phyloP scores from a whole-genome alignment of 2,329 filamentous ascomycete genomes.

The Verticillium nubilum region DNA sequence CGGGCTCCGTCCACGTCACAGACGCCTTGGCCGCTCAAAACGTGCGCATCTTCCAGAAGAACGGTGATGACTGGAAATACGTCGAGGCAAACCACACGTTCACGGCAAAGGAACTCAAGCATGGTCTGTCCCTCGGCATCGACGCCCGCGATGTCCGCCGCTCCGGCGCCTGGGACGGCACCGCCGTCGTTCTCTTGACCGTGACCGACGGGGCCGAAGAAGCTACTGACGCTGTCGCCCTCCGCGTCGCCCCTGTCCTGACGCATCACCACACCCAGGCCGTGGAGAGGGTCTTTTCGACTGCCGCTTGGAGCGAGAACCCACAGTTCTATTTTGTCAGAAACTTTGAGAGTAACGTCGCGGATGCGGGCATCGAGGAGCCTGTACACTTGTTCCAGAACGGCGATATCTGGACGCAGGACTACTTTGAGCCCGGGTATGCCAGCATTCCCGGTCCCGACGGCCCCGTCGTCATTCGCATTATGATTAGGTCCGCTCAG shows the following conservation, averaged over 20 bases:
- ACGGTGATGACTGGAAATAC: conserved; percentile 17
- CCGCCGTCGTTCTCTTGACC: conserved; percentile 19
- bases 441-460: conserved; percentile 30
- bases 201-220: neutral
- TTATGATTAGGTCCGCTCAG: conserved; percentile 26
- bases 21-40: conserved; percentile 6
- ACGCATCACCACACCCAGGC: conserved; percentile 29
- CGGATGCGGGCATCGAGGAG: conserved; percentile 9
- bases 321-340: neutral
- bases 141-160: conserved; percentile 25
- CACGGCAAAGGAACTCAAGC: conserved; percentile 16
- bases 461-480: conserved; percentile 22
- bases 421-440: conserved; percentile 32
- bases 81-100: conserved; percentile 21
- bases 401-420: conserved; percentile 30
- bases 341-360: neutral
- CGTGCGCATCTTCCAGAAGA: conserved; percentile 21
- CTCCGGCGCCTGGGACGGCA: conserved; percentile 20
- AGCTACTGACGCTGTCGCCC: conserved; percentile 18
- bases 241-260: conserved; percentile 31
- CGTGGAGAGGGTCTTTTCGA: conserved; percentile 20
- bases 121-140: conserved; percentile 27
- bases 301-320: neutral
- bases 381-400: conserved; percentile 16
- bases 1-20: conserved; percentile 11